A percentile compares a stretch with the other conserved stretches of the same genome.
Evolutionary conservation across 2,329 filamentous ascomycete genomes (phyloP).

Genomic region (Orbilia brochopaga): DNA sequence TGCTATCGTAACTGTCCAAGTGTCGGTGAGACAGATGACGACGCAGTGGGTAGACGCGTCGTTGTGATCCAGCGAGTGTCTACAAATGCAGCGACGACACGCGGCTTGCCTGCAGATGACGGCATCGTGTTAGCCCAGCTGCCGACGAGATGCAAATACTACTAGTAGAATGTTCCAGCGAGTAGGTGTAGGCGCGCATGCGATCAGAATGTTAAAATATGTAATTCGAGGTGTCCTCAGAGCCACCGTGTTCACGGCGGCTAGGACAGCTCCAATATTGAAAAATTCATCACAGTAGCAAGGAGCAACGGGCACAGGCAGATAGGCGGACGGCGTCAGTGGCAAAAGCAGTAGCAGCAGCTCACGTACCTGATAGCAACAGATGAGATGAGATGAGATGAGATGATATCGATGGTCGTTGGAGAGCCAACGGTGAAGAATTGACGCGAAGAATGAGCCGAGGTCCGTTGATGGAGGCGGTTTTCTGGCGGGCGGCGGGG

Average conservation of each 20-base stretch:
- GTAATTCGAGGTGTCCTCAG: slow-evolving; percentile 67
- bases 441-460: neutral
- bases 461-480: slow-evolving; percentile 57
- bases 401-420: neutral
- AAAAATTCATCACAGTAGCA: slow-evolving; percentile 64
- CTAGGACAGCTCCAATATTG: slow-evolving; percentile 81
- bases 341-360: neutral
- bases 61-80: too few species aligned
- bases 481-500: neutral
- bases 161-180: slow-evolving; percentile 11
- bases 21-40: too few species aligned
- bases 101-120: too few species aligned
- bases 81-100: too few species aligned
- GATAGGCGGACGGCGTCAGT: neutral
- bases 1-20: neutral
- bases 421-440: neutral
- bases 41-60: too few species aligned
- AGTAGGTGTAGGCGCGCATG: slow-evolving; percentile 57
- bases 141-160: slow-evolving; percentile 45
- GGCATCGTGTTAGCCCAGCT: slow-evolving; percentile 7
- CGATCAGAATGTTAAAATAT: slow-evolving; percentile 59
- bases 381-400: neutral
- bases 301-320: neutral
- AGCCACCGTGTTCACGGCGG: slow-evolving; percentile 54
- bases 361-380: neutral